Percentiles rank a stretch among this genome's conserved stretches.
These are phyloP conservation scores for Lasiodiplodia hormozganensis DNA, from an alignment of 2,329 filamentous ascomycete species.

Conservation along the genomic window DNA sequence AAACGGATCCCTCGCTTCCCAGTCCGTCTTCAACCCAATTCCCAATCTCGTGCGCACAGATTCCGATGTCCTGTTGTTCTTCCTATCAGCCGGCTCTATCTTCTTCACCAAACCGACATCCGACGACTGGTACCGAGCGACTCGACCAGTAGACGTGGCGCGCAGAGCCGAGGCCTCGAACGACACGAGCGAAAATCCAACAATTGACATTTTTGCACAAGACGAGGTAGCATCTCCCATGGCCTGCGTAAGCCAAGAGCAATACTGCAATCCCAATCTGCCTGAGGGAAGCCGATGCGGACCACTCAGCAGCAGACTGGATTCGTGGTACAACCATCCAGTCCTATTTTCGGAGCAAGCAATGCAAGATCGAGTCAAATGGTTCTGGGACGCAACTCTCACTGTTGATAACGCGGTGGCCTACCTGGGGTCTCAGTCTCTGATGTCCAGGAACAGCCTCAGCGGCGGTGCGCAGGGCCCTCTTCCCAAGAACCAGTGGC, in stretches of 20 bases:
- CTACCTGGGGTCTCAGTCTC: not conserved
- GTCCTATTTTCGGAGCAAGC: not conserved
- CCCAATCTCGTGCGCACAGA: not conserved
- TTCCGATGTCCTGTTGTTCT: not conserved
- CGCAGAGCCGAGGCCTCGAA: no score
- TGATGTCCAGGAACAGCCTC: not conserved
- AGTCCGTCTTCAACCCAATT: not conserved
- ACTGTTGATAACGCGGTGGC: not conserved
- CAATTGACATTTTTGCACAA: not conserved
- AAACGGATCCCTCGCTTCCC: not conserved
- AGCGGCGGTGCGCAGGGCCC: not conserved
- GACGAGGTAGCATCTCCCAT: slow-evolving; percentile 26
- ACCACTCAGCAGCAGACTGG: slow-evolving; percentile 6
- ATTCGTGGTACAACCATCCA: not conserved
- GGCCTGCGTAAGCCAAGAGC: slow-evolving; percentile 23
- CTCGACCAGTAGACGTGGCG: no score
- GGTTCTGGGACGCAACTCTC: not conserved
- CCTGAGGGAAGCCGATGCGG: slow-evolving; percentile 9
- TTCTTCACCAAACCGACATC: not conserved
- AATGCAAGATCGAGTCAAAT: not conserved
- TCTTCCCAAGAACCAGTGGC: slow-evolving; percentile 31
- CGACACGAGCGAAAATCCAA: no score
- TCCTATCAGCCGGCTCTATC: not conserved
- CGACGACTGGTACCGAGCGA: not conserved
- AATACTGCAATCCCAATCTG: slow-evolving; percentile 28